phyloP scores from a whole-genome alignment of 176 grass and related monocot species.

The Tuctoria greenei region DNA sequence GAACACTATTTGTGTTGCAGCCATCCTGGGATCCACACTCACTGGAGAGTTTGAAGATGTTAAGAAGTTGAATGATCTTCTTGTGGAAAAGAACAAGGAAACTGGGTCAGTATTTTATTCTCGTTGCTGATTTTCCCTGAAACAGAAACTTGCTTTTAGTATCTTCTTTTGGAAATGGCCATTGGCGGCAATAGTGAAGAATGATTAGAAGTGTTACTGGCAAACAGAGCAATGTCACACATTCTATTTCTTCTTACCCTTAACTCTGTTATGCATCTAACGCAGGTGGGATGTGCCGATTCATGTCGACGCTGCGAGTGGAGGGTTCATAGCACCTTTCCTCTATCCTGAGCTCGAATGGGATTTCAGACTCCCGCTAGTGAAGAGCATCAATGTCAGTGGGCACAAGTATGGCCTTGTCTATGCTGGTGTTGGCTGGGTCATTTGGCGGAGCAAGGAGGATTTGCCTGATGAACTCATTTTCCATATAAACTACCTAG shows the following conservation, averaged over 20 bases:
- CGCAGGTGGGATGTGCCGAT: conserved; percentile 73
- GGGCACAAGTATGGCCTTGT: conserved; percentile 88
- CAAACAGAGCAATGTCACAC: neutral
- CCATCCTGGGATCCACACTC: conserved; percentile 80
- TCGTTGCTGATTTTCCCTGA: neutral
- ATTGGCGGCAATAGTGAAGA: neutral
- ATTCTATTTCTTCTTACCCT: conserved; percentile 13
- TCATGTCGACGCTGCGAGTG: conserved; percentile 78
- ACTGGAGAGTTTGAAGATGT: conserved; percentile 85
- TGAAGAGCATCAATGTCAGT: conserved; percentile 87
- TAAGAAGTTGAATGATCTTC: conserved; percentile 56
- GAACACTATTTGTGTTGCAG: conserved; percentile 79
- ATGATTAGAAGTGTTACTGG: neutral
- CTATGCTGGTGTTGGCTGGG: conserved; percentile 77
- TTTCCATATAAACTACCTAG: conserved; percentile 87
- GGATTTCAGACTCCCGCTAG: conserved; percentile 75
- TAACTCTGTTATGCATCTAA: neutral
- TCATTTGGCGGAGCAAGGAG: conserved; percentile 73
- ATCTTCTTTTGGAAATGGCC: neutral
- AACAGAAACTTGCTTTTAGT: neutral
- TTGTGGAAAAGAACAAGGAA: conserved; percentile 69
- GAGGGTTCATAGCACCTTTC: conserved; percentile 82
- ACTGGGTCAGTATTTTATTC: conserved; percentile 50
- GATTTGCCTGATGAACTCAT: conserved; percentile 85
- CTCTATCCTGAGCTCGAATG: conserved; percentile 65